Base-by-base conservation (phyloP, 1,284 basidiomycete species). In the Malassezia nana region DNA sequence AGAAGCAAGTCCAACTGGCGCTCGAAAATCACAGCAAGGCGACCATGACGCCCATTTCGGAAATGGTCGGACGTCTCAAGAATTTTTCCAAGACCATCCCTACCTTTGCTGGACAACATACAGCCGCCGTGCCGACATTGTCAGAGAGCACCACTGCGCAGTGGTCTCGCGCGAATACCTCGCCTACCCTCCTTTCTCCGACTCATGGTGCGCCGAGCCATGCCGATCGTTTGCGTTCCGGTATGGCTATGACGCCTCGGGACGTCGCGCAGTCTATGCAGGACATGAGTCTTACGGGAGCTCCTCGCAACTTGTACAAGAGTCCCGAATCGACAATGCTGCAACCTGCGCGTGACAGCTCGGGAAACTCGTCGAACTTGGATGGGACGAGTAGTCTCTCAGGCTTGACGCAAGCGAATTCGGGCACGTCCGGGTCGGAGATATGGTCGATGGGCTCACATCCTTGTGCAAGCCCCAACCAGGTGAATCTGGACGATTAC, bases 81-180 rank as follows among this genome's bases (percentile, higher is more conserved):
- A 24, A 30, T 9, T 47, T 47, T 15, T 47, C 45, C 9, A 47
- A 35, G 25, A 47, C 26, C 12, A 47, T 47, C 32, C 45, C 45
- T 24, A 47, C 45, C 10, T 47, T 33, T 47, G 45, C 45, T 10
- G 24, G 20, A 5, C 22, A 42, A 24, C 40, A 26, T n/a, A 10
- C 24, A 26, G 40, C 22, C 12, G 5, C 40, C 4, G 24, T 26
- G 26, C 24, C 40, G 6, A 6, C 40, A 8, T 25, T 24, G 10
- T n/a, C 40, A 6, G 40, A 42, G 24, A 26, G n/a, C 26, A 20
- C 22, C 26, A 13, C 39, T 2, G 2, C 26, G 7, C 22, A 42
- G n/a, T 42, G 40, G 40, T 2, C 16, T 8, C 26, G 40, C 24
- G 8, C 40, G 2, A 42, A 26, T 28, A 9, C 22, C 12, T 15